Conservation (phyloP, 768 basidiomycete genomes). For the Tephrocybe sp. region DNA sequence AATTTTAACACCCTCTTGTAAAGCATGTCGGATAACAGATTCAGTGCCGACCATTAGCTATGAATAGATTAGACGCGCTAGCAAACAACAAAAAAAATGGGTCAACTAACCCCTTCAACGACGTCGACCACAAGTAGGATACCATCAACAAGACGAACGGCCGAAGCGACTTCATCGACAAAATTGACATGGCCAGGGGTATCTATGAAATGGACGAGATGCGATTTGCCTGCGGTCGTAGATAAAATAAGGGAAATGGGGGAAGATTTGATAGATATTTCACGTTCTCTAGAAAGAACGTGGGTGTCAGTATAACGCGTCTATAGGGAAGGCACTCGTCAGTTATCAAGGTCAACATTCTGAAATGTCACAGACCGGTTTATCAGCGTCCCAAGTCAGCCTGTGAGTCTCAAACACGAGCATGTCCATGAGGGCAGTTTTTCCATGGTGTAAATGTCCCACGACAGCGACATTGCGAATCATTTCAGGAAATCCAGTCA, state of each 20-base stretch:
- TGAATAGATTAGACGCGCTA: not conserved
- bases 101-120: slow-evolving; percentile 87
- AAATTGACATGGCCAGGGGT: slow-evolving; percentile 99
- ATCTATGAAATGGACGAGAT: slow-evolving; percentile 91
- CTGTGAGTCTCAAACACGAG: slow-evolving; percentile 96
- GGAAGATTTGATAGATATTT: slow-evolving; percentile 94
- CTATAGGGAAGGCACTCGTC: slow-evolving; percentile 39
- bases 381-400: slow-evolving; percentile 90
- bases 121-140: slow-evolving; percentile 94
- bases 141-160: slow-evolving; percentile 87
- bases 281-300: slow-evolving; percentile 80
- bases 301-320: slow-evolving; percentile 97
- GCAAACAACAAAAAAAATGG: not conserved
- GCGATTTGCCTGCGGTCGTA: slow-evolving; percentile 87
- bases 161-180: slow-evolving; percentile 92
- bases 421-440: slow-evolving; percentile 97
- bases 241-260: slow-evolving; percentile 93
- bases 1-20: slow-evolving; percentile 88
- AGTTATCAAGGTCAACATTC: not conserved
- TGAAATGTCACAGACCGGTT: slow-evolving; percentile 56
- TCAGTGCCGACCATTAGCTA: slow-evolving; percentile 95
- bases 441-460: slow-evolving; percentile 97
- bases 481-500: slow-evolving; percentile 91
- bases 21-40: slow-evolving; percentile 81
- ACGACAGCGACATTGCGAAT: slow-evolving; percentile 95